Conservation (phyloP, 2,329 filamentous ascomycete species). For the Mycosphaerella sp. region DNA sequence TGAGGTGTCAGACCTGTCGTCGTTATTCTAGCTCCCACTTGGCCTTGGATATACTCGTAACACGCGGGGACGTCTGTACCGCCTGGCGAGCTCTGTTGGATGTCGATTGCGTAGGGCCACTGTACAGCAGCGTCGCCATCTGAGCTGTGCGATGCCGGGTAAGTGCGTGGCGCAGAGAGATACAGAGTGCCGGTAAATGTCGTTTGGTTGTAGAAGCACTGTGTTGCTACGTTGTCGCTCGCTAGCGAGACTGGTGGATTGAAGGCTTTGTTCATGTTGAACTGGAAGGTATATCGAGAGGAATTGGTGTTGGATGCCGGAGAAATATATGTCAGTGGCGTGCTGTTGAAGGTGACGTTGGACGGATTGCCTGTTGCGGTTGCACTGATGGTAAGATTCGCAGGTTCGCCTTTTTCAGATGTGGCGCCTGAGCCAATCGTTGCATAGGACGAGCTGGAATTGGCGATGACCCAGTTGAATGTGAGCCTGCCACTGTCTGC, state of each 20-base stretch:
- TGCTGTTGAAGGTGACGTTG: slow-evolving; percentile 50
- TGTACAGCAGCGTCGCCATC: slow-evolving; percentile 16
- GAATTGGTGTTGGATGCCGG: slow-evolving; percentile 37
- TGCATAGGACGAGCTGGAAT: slow-evolving; percentile 35
- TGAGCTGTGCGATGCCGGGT: slow-evolving; percentile 15
- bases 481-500: slow-evolving; percentile 41
- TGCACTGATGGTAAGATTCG: slow-evolving; percentile 44
- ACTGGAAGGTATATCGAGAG: slow-evolving; percentile 55
- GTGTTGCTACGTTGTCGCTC: slow-evolving; percentile 42
- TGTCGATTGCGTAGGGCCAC: slow-evolving; percentile 56
- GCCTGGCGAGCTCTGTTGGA: slow-evolving; percentile 46
- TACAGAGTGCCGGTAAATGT: slow-evolving; percentile 54
- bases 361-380: slow-evolving; percentile 52
- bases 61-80: slow-evolving; percentile 52
- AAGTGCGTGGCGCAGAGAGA: slow-evolving; percentile 26
- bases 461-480: slow-evolving; percentile 58
- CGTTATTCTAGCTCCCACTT: slow-evolving; percentile 34
- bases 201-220: slow-evolving; percentile 55
- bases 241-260: slow-evolving; percentile 45
- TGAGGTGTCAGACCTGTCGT: slow-evolving; percentile 34
- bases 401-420: slow-evolving; percentile 41
- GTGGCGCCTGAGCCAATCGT: slow-evolving; percentile 52
- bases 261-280: slow-evolving; percentile 49
- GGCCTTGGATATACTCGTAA: slow-evolving; percentile 38
- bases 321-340: slow-evolving; percentile 47